Conservation (phyloP, 805 yeast genomes). For the Candida schatavii region DNA sequence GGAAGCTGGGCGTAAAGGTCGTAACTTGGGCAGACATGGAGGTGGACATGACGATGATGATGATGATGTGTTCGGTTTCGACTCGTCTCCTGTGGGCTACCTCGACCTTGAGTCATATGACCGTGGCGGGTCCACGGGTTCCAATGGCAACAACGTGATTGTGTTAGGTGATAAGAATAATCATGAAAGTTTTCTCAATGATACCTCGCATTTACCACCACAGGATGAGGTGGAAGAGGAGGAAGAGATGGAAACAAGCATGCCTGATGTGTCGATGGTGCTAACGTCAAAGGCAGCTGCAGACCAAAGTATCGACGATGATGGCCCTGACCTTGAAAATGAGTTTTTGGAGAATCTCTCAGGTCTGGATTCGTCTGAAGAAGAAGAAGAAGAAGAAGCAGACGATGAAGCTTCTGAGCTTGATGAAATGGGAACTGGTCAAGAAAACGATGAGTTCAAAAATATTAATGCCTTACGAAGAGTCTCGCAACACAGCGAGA, state of each 20-base stretch:
- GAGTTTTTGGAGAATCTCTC: conserved; percentile 39
- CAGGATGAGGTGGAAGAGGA: conserved; percentile 8
- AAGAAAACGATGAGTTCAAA: conserved; percentile 16
- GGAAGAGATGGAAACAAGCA: conserved; percentile 27
- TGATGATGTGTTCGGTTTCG: conserved; percentile 18
- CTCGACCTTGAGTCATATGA: conserved; percentile 36
- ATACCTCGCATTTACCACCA: conserved; percentile 9
- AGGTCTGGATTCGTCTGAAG: conserved; percentile 45
- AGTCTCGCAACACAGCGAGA: conserved; percentile 36
- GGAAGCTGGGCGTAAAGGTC: conserved; percentile 11
- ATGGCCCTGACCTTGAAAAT: conserved; percentile 23
- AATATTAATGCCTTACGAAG: conserved; percentile 40
- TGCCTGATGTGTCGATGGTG: conserved; percentile 26
- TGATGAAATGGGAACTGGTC: conserved; percentile 16
- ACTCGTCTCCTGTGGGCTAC: conserved; percentile 37
- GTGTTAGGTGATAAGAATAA: conserved; percentile 35
- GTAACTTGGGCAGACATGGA: not conserved
- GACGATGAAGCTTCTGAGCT: conserved; percentile 16
- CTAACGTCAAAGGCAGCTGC: conserved; percentile 16
- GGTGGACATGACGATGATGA: not conserved
- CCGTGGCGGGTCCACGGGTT: conserved; percentile 17
- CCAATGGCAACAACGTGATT: conserved; percentile 13
- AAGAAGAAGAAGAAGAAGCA: conserved; percentile 24
- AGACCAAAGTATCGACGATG: conserved; percentile 21
- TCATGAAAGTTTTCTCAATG: conserved; percentile 31